phyloP scores from a whole-genome alignment of 73 alveolate species.

The Paramecium caudatum region DNA sequence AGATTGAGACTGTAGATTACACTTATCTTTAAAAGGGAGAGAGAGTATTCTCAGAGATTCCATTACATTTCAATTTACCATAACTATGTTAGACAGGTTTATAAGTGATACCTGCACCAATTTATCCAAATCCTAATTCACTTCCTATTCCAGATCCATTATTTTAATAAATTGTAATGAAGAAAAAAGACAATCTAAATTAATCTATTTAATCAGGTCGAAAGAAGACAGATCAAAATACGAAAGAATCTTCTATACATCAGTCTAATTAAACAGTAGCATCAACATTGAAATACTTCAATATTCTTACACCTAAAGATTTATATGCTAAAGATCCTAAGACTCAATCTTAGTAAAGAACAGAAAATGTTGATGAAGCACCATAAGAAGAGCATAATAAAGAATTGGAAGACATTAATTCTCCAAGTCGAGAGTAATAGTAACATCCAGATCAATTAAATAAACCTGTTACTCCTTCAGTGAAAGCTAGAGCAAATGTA shows the following conservation, averaged over 20 bases:
- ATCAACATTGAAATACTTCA: constrained; percentile 29
- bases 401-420: constrained; percentile 58
- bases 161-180: constrained; percentile 92
- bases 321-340: constrained; percentile 77
- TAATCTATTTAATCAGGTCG: background rate
- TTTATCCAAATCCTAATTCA: constrained; percentile 99
- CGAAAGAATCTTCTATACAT: constrained; percentile 36
- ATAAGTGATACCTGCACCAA: constrained; percentile 96
- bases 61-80: constrained; percentile 76
- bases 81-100: constrained; percentile 84
- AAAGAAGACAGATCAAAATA: constrained; percentile 39
- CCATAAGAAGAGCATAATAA: constrained; percentile 81
- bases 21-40: constrained; percentile 83
- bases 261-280: background rate
- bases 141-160: constrained; percentile 99
- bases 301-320: constrained; percentile 71
- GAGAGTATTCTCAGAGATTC: constrained; percentile 82
- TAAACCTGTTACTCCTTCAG: constrained; percentile 12
- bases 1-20: constrained; percentile 77
- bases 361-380: constrained; percentile 80
- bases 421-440: constrained; percentile 67
- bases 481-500: constrained; percentile 65
- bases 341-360: constrained; percentile 78
- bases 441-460: constrained; percentile 73
- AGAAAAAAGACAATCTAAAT: constrained; percentile 78